Conservation (phyloP, 768 basidiomycete species). For the Suillus clintonianus region DNA sequence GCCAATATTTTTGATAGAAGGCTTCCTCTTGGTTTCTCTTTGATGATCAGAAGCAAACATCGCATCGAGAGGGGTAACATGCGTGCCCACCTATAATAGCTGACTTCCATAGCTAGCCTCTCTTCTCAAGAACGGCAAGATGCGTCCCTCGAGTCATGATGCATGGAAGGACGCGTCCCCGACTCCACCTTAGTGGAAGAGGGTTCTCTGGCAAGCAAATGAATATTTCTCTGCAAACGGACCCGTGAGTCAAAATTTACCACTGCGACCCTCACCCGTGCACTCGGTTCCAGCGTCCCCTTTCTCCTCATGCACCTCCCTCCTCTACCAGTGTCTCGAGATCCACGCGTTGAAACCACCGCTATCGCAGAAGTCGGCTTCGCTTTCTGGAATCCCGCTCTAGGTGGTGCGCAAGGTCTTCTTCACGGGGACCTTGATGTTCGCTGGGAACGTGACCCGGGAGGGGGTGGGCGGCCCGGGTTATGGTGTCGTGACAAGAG, state of each 20-base stretch:
- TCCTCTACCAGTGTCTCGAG: conserved; percentile 8
- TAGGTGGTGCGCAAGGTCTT: conserved; percentile 54
- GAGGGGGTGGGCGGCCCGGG: conserved; percentile 31
- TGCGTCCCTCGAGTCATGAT: too few species aligned
- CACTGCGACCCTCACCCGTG: conserved; percentile 63
- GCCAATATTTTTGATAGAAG: too few species aligned
- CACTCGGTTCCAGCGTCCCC: conserved; percentile 74
- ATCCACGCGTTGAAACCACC: neutral
- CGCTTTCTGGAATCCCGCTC: conserved; percentile 70
- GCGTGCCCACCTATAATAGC: too few species aligned
- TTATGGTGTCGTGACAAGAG: conserved; percentile 40
- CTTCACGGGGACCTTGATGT: conserved; percentile 63
- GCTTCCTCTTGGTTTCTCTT: too few species aligned
- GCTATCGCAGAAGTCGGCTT: conserved; percentile 42
- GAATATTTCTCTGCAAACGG: too few species aligned
- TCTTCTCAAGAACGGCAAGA: too few species aligned
- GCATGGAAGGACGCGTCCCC: too few species aligned
- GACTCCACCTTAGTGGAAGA: too few species aligned
- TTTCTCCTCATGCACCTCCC: conserved; percentile 82
- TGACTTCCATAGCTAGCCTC: too few species aligned
- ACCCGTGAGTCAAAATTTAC: conserved; percentile 85
- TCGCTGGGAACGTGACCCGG: conserved; percentile 57
- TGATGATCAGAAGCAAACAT: too few species aligned
- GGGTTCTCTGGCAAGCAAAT: too few species aligned
- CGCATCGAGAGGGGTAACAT: too few species aligned